phyloP scores from a whole-genome alignment of 2,329 filamentous ascomycete genomes.

The Ceratocystis eucalypticola region DNA sequence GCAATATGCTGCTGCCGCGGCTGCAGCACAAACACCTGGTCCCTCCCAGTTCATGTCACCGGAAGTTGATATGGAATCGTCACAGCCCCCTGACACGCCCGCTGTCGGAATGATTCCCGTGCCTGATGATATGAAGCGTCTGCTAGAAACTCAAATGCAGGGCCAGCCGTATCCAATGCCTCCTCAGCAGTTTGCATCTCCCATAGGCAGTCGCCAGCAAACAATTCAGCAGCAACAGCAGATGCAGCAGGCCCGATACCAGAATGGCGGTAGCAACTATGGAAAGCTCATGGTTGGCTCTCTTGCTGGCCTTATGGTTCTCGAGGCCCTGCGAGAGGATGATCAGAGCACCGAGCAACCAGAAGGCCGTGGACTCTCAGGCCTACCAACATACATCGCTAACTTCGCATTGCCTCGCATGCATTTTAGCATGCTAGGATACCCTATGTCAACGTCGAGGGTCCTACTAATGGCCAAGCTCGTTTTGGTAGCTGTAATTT shows the following conservation, averaged over 20 bases:
- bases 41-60: slow-evolving; percentile 28
- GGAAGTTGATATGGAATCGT: slow-evolving; percentile 34
- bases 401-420: slow-evolving; percentile 34
- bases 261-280: slow-evolving; percentile 38
- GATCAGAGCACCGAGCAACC: slow-evolving; percentile 51
- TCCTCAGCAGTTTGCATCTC: slow-evolving; percentile 35
- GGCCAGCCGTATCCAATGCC: slow-evolving; percentile 40
- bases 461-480: slow-evolving; percentile 41
- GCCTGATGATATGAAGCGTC: slow-evolving; percentile 52
- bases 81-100: slow-evolving; percentile 32
- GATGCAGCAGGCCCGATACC: slow-evolving; percentile 41
- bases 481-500: slow-evolving; percentile 37
- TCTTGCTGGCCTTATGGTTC: slow-evolving; percentile 78
- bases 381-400: slow-evolving; percentile 48
- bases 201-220: slow-evolving; percentile 39
- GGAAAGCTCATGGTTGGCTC: slow-evolving; percentile 86
- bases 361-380: slow-evolving; percentile 52
- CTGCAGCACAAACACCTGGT: slow-evolving; percentile 22
- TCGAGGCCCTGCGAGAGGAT: slow-evolving; percentile 62
- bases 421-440: slow-evolving; percentile 41
- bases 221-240: slow-evolving; percentile 36
- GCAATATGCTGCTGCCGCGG: slow-evolving; percentile 29
- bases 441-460: slow-evolving; percentile 33
- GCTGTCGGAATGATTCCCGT: slow-evolving; percentile 48
- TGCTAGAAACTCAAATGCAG: slow-evolving; percentile 43